Conservation (phyloP, 73 alveolate genomes). For the Durusdinium trenchii region DNA sequence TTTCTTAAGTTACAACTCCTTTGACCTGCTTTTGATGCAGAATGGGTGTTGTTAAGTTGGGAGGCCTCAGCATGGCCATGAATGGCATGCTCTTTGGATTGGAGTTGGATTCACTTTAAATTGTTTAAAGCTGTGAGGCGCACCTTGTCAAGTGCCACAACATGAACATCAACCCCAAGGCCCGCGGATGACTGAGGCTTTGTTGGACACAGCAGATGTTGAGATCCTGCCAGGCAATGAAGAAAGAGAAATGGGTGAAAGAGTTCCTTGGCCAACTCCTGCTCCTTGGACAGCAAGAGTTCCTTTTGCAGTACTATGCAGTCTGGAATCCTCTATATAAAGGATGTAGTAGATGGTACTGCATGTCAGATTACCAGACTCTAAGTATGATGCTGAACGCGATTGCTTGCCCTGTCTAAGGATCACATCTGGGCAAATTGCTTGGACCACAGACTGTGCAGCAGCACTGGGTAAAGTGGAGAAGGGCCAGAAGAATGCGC, state of each 20-base stretch:
- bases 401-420: no score
- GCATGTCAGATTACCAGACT: no score
- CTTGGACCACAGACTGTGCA: constrained; percentile 97
- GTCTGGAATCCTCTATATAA: no score
- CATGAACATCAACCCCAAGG: constrained; percentile 90
- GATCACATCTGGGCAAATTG: constrained; percentile 97
- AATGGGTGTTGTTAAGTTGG: no score
- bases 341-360: no score
- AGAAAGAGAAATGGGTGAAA: constrained; percentile 96
- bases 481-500: constrained; percentile 94
- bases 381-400: no score
- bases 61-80: no score
- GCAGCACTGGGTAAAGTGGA: constrained; percentile 96
- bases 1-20: no score
- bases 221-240: constrained; percentile 43
- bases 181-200: background rate
- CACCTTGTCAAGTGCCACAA: constrained; percentile 88
- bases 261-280: constrained; percentile 97
- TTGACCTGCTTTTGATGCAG: no score
- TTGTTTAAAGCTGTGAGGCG: constrained; percentile 26
- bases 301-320: background rate
- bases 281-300: background rate
- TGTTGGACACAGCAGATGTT: background rate
- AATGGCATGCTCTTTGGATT: no score
- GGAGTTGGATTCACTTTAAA: no score